Evolutionary conservation across 169 alveolate species (phyloP).

Genomic region (Toxoplasma gondii): DNA sequence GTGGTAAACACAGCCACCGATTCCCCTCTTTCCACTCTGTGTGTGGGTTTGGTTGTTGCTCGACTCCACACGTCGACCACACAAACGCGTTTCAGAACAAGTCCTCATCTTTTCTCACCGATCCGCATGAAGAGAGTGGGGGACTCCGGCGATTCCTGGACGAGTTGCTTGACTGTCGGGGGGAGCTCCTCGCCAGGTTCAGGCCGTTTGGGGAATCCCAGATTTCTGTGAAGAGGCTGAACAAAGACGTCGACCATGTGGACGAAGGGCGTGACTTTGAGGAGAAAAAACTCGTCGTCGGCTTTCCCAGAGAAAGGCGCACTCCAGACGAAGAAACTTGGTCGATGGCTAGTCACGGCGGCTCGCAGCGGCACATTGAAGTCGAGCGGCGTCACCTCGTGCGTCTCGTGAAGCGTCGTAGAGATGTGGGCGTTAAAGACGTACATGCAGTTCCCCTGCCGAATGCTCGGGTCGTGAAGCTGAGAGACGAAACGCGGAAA

Average conservation of each 20-base stretch:
- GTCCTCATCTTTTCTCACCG: neutral
- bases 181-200: neutral
- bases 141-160: conserved; percentile 22
- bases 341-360: neutral
- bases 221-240: conserved; percentile 2
- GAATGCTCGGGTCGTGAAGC: conserved; percentile 19
- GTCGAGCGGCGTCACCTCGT: neutral
- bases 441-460: neutral
- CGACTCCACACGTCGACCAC: too few relatives aligned
- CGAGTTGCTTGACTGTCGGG: neutral
- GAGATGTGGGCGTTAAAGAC: conserved; percentile 30
- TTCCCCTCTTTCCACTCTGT: too few relatives aligned
- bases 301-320: neutral
- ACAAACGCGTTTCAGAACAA: too few relatives aligned
- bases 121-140: neutral
- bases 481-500: neutral
- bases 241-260: conserved; percentile 42
- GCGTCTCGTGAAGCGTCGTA: conserved; percentile 2
- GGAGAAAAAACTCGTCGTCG: neutral
- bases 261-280: conserved; percentile 28
- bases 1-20: too few relatives aligned
- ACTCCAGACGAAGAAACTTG: conserved; percentile 21
- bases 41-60: too few relatives aligned
- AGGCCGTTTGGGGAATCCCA: neutral
- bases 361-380: neutral